phyloP scores from a whole-genome alignment of 1,284 basidiomycete species.

The Mycosarcoma mackinlayi region DNA sequence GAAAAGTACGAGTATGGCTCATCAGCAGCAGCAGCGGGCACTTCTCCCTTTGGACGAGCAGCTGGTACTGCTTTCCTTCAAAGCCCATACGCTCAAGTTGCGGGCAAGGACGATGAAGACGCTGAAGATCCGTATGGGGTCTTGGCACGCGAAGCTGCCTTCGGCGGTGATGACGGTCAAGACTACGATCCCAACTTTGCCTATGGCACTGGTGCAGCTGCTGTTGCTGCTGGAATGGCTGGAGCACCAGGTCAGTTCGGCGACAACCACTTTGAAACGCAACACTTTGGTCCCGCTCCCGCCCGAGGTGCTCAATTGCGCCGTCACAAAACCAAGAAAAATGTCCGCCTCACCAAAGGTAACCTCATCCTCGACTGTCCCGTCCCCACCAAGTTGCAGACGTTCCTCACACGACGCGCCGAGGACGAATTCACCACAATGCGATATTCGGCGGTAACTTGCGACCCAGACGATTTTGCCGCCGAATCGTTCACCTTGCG shows the following conservation, averaged over 20 bases:
- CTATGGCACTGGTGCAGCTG: background rate
- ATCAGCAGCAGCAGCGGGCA: background rate
- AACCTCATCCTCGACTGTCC: slow-evolving; percentile 69
- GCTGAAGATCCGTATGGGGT: slow-evolving; percentile 21
- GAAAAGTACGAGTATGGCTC: slow-evolving; percentile 36
- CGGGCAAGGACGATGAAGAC: slow-evolving; percentile 20
- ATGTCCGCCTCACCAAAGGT: slow-evolving; percentile 67
- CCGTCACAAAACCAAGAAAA: slow-evolving; percentile 69
- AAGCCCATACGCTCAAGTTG: slow-evolving; percentile 33
- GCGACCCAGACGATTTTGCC: slow-evolving; percentile 85
- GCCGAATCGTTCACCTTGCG: slow-evolving; percentile 83
- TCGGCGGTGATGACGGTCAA: slow-evolving; percentile 12
- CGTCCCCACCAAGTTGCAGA: slow-evolving; percentile 65
- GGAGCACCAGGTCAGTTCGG: slow-evolving; percentile 12
- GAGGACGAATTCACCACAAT: slow-evolving; percentile 86
- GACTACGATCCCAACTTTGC: slow-evolving; percentile 9
- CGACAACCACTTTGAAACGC: slow-evolving; percentile 52
- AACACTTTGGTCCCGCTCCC: slow-evolving; percentile 66
- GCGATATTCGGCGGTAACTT: slow-evolving; percentile 68
- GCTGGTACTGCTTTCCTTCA: slow-evolving; percentile 24
- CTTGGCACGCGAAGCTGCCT: slow-evolving; percentile 29
- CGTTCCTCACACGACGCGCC: slow-evolving; percentile 80
- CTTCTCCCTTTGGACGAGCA: slow-evolving; percentile 23
- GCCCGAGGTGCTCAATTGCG: slow-evolving; percentile 61
- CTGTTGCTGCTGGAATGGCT: background rate